Base-by-base conservation (phyloP, 2,329 filamentous ascomycete genomes). In the Fusarium praegraminearum region DNA sequence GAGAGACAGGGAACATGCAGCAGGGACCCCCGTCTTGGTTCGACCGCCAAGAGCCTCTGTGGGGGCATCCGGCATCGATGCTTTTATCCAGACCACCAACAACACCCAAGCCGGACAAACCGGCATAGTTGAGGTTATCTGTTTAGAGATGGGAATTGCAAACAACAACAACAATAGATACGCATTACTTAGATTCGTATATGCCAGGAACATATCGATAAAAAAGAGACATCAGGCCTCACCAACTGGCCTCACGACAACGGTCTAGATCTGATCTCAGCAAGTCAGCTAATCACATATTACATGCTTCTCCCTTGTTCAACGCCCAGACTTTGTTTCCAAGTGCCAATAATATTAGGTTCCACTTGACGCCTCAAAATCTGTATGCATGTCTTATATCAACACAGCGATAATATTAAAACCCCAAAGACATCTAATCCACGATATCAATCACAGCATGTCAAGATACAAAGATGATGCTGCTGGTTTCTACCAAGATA, bases 41-140 rank as follows among this genome's bases (percentile, higher is more conserved):
- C 47, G 59, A 40, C 57, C 61, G 70, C 72, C 67, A 74, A 75
- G 69, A 36, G 33, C 51, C 63, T 63, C 45, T 65, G 72, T 71
- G 72, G 72, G 67, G 70, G 46, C 38, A 28, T 38, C 41, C 64
- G 70, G 46, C 38, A 28, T 38, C 41, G 69, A 54, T 70, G 59
- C 59, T 70, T 72, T 67, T 55, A 65, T 57, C 36, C 55, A 69
- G 67, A 70, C 35, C 26, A 38, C 58, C 55, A 38, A 41, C n/a
- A 33, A 55, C 50, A 43, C 53, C 67, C 67, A 70, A 71, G 62
- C 69, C 62, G 69, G 55, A 52, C 41, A 57, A 41, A 40, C 53
- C 66, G 69, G 69, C 65, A 71, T 33, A 56, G 28, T 35, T 58
- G 5, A 38, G 26, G 13, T 16, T 51, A 3, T 26, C 28, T 30